phyloP scores from a whole-genome alignment of 164 flowering plant species.

The Vitis labrusca region DNA sequence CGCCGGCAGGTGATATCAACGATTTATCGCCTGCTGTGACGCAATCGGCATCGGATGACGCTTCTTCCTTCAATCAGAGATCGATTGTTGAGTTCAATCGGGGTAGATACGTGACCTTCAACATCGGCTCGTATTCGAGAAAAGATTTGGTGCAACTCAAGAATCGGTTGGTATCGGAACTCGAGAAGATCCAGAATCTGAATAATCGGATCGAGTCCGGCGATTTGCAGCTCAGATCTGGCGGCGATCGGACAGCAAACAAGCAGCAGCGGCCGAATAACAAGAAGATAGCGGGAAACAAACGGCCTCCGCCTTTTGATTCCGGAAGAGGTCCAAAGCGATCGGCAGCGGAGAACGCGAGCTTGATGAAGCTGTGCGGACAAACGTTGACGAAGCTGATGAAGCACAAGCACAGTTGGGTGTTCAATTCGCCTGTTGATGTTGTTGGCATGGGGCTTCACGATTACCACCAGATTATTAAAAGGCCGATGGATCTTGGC shows the following conservation, averaged over 20 bases:
- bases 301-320: conserved; percentile 34
- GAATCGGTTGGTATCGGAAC: conserved; percentile 47
- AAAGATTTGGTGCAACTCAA: conserved; percentile 54
- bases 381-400: conserved; percentile 60
- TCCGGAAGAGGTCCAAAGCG: conserved; percentile 34
- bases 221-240: conserved; percentile 31
- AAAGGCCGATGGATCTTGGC: conserved; percentile 90
- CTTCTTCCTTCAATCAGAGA: conserved; percentile 44
- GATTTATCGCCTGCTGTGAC: conserved; percentile 32
- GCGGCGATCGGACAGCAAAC: neutral
- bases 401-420: conserved; percentile 64
- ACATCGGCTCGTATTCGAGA: conserved; percentile 38
- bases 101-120: conserved; percentile 32
- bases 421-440: conserved; percentile 74
- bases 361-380: conserved; percentile 50
- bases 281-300: conserved; percentile 45
- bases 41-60: conserved; percentile 50
- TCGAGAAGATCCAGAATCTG: conserved; percentile 54
- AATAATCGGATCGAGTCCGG: conserved; percentile 51
- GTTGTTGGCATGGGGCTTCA: conserved; percentile 64
- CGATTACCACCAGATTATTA: conserved; percentile 68
- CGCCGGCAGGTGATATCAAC: conserved; percentile 16
- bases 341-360: conserved; percentile 20
- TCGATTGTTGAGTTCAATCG: conserved; percentile 11
- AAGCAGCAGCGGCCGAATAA: neutral